Evolutionary conservation across 2,329 filamentous ascomycete species (phyloP), one percentile per base, ranked within the genome.

Genomic region (Sarocladiaceae sp.): DNA sequence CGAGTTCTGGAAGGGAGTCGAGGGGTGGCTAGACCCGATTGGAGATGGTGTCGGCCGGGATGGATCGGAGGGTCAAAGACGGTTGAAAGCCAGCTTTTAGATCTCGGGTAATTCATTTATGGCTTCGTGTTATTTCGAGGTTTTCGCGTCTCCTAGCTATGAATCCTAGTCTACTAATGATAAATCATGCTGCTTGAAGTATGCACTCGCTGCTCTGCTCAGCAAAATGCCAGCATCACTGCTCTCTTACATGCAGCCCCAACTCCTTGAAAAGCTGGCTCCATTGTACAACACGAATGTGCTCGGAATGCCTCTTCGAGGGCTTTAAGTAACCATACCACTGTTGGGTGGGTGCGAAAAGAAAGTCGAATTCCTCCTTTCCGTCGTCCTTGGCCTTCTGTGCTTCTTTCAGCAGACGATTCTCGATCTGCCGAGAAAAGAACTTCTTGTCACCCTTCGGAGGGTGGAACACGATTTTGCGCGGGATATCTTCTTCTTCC

Each of bases 301-400:
- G 78, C 50, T 74, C 72, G 52, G 69, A 79, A 1, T 70, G 73
- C 18, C 78, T 69, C 2, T 75, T 76, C 58, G 78, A 75, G 1
- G 61, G 60, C 22, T 66, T 57, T 55, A 79, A 75, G 33, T 73
- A 65, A 3, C 58, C 57, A 56, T 83, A 83, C 80, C 80, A 83
- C 4, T 73, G 64, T 54, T 66, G 54, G 2, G 80, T 83, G 8
- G 76, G 71, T 37, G 60, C 61, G 57, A 76, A 82, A 59, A 59
- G 57, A 72, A 80, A 11, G 22, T 48, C 42, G 29, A 53, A 18
- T 40, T 15, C 48, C 51, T 31, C 39, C 31, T 23, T 28, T 36
- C 11, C 44, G 25, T 17, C 25, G 42, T 20, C 28, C 54, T 17
- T 47, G 46, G 29, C 40, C 23, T 11, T 53, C 52, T 35, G 35